Base-by-base conservation (phyloP, 2,329 filamentous ascomycete genomes). In the Pyrenophora teres region DNA sequence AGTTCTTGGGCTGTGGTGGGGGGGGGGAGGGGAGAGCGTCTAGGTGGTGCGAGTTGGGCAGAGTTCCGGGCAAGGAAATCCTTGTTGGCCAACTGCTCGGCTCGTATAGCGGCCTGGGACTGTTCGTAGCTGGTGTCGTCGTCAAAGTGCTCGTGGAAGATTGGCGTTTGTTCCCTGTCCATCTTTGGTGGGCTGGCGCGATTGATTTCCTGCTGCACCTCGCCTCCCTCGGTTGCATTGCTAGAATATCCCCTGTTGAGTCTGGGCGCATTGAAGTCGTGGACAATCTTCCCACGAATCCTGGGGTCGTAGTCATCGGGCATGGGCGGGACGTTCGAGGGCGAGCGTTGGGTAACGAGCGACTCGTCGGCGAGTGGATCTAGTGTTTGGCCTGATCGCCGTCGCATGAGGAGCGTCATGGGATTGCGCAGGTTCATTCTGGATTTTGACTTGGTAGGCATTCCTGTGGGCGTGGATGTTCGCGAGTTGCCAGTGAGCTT, bases 181-280 rank as follows among this genome's bases (percentile, higher is more conserved):
- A 70, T 64, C 56, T 72, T 74, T 0, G 63, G 65, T 5, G 72
- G 71, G 40, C 69, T 74, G 27, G 57, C 57, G 19, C 67, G 63
- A 18, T 59, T 70, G 16, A 62, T 15, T 5, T 67, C 62, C 8
- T 49, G 54, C 6, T 59, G 60, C 2, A 35, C 33, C 25, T 63
- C 63, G 9, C 59, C 57, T 21, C 51, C 55, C 7, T 61, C 60
- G 36, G 65, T 62, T 37, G 69, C 69, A 44, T 61, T 72, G 56
- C 74, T 66, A 6, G 72, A 74, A 19, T 68, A 68, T 37, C 70
- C 75, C 42, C 77, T 70, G 46, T 79, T 78, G 36, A 78, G 73
- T 44, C 83, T 76, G 5, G 84, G 85, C 3, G 81, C 82, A 41
- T 83, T 86, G 67, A 87, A 87, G 62, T 87, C 85, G 71, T 87